Evolutionary conservation across 345 rosid species (phyloP), one percentile per base, ranked within the genome.

Genomic region (Boechera divaricarpa): DNA sequence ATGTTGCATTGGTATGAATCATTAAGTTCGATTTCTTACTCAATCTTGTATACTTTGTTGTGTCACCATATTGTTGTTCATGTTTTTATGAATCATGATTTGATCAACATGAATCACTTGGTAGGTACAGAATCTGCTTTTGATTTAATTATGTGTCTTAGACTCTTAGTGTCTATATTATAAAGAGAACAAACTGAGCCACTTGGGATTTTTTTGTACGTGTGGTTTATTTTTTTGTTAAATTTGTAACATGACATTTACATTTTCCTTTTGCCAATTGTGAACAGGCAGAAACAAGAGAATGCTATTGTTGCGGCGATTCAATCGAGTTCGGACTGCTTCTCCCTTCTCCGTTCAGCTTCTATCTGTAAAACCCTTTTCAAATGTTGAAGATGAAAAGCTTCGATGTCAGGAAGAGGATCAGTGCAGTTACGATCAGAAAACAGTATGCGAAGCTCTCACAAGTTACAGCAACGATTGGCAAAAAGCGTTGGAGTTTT

Each of bases 401-500:
- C 33, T 73, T 35, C 57, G 29, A 28, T 68, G 74, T 41, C 80
- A 63, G 4, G 72, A 45, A 18, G 67, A 45, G 16, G 69, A 26
- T 6, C 73, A 72, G 5, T 72, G 76, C 0, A 72, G 64, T n/a
- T 71, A 84, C 73, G 90, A 89, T 78, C 83, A 76, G 36, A 70
- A 49, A 66, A 69, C 91, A 10, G 91, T 95, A 7, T 71, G 81
- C 72, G 85, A 89, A 56, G 78, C 92, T 6, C 92, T 95, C 63
- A 16, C 86, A n/a, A 82, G 83, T 77, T 91, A 92, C 82, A 13
- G 63, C 73, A 90, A 91, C 76, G 97, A 95, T 76, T 95, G 98
- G 99, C 87, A 81, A 63, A 73, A 85, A 28, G 99, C 97, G 4
- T 72, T 89, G 44, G 96, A 89, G 52, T 95, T 92, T 85, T 92